Evolutionary conservation across 176 grass and related monocot species (phyloP).

Genomic region (Paspalum notatum): DNA sequence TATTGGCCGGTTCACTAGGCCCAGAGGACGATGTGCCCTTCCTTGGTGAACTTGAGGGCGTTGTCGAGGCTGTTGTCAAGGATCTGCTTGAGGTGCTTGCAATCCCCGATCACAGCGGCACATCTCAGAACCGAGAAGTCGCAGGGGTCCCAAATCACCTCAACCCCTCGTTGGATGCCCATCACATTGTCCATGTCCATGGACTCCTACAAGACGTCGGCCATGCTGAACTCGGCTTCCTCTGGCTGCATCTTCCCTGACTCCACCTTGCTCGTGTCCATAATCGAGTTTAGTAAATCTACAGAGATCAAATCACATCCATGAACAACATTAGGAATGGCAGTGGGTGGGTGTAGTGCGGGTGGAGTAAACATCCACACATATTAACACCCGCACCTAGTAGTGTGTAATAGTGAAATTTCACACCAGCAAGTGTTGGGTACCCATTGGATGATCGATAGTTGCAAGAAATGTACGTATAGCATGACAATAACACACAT

Average conservation of each 20-base stretch:
- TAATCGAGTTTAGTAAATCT: constrained; percentile 79
- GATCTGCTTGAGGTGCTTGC: constrained; percentile 67
- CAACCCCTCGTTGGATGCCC: constrained; percentile 54
- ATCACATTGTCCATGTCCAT: constrained; percentile 58
- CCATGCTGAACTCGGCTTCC: constrained; percentile 64
- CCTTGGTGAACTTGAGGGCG: constrained; percentile 71
- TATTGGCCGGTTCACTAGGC: constrained; percentile 60
- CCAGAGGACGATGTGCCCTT: constrained; percentile 59
- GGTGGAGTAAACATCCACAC: too few relatives aligned
- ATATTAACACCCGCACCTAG: too few relatives aligned
- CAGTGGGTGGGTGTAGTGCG: too few relatives aligned
- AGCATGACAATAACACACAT: too few relatives aligned
- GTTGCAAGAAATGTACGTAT: too few relatives aligned
- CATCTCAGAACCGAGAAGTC: constrained; percentile 64
- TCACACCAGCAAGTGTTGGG: too few relatives aligned
- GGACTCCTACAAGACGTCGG: constrained; percentile 78
- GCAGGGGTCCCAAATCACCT: constrained; percentile 83
- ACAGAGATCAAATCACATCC: constrained; percentile 3
- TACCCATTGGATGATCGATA: too few relatives aligned
- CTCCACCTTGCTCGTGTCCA: constrained; percentile 82
- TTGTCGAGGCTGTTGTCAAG: constrained; percentile 82
- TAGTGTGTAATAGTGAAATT: too few relatives aligned
- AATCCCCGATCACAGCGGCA: constrained; percentile 48
- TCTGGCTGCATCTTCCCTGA: constrained; percentile 70
- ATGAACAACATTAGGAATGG: neutral